Evolutionary conservation across 352 stramenopile genomes (phyloP).

Genomic region (Globisporangium paddicum): DNA sequence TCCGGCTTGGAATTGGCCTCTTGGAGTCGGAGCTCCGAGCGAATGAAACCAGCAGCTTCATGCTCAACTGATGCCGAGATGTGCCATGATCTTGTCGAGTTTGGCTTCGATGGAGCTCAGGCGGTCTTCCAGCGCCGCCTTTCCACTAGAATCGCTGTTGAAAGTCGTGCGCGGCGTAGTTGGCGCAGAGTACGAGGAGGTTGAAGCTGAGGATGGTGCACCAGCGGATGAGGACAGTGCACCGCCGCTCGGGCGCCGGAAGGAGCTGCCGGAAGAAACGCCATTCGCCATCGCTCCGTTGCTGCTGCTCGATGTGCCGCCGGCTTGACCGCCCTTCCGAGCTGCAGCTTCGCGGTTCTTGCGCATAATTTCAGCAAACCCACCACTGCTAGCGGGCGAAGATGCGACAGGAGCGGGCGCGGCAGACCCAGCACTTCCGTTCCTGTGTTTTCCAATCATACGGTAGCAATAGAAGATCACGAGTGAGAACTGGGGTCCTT

Average conservation of each 20-base stretch:
- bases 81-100: conserved; percentile 87
- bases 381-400: conserved; percentile 25
- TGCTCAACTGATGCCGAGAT: conserved; percentile 63
- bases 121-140: conserved; percentile 41
- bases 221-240: background rate
- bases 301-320: conserved; percentile 9
- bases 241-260: conserved; percentile 7
- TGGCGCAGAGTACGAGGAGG: conserved; percentile 39
- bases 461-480: background rate
- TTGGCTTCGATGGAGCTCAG: conserved; percentile 80
- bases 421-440: background rate
- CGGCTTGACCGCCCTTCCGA: conserved; percentile 28
- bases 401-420: background rate
- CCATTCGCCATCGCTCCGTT: background rate
- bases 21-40: no score
- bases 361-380: conserved; percentile 88
- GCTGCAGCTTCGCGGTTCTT: conserved; percentile 84
- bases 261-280: conserved; percentile 1
- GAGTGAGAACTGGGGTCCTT: no score
- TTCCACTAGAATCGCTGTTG: conserved; percentile 11
- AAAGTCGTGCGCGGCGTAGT: conserved; percentile 38
- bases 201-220: background rate
- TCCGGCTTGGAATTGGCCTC: no score
- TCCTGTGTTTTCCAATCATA: conserved; percentile 9
- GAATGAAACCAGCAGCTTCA: no score